phyloP scores from a whole-genome alignment of 176 grass and related monocot species.

The Canna indica region DNA sequence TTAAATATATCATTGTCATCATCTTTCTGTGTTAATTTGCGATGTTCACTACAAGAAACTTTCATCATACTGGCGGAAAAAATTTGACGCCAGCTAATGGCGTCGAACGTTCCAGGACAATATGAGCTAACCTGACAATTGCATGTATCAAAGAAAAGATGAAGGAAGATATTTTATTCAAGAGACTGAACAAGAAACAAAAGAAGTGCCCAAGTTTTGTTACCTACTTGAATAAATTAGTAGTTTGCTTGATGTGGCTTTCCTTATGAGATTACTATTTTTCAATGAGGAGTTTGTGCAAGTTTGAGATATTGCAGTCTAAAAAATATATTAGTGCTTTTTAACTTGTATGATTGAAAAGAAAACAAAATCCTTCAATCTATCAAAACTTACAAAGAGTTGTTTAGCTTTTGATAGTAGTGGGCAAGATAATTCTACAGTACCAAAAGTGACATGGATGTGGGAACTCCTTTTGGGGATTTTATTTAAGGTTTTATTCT shows the following conservation, averaged over 20 bases:
- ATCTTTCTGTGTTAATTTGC: not conserved
- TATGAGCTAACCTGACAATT: not conserved
- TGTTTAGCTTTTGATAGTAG: too few species aligned
- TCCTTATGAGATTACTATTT: not conserved
- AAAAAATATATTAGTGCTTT: too few species aligned
- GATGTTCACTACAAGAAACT: conserved; percentile 12
- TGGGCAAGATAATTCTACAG: too few species aligned
- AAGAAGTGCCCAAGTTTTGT: not conserved
- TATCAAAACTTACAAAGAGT: too few species aligned
- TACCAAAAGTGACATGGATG: too few species aligned
- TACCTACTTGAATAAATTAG: not conserved
- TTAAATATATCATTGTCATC: not conserved
- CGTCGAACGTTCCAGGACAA: not conserved
- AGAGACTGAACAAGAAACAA: not conserved
- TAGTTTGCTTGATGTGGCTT: not conserved
- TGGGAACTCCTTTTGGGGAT: too few species aligned
- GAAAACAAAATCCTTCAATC: too few species aligned
- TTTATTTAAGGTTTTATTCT: too few species aligned
- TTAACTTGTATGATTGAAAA: too few species aligned
- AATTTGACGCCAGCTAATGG: too few species aligned
- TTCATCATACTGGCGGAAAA: not conserved
- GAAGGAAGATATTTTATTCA: not conserved
- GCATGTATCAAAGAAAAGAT: not conserved
- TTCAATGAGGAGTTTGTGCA: not conserved
- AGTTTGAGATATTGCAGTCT: not conserved